Evolutionary conservation across 352 stramenopile species (phyloP).

Genomic region (Poterioochromonas sp.): DNA sequence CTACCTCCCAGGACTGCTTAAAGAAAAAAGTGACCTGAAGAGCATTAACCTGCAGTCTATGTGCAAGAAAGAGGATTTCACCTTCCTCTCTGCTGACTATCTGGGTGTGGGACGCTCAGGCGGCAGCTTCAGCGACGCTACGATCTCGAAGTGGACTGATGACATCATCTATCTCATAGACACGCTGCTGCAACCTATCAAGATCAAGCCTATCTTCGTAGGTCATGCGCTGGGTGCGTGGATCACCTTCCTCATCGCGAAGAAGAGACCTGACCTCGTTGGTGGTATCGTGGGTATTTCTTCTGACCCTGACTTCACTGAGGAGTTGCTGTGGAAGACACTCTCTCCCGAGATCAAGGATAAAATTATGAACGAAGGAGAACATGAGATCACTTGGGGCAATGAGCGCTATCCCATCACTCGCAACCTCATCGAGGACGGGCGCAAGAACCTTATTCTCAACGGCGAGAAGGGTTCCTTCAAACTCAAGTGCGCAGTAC

Average conservation of each 20-base stretch:
- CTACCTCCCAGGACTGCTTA: conserved; percentile 41
- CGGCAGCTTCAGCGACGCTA: conserved; percentile 33
- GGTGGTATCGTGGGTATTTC: conserved; percentile 47
- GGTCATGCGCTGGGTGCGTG: conserved; percentile 46
- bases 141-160: conserved; percentile 38
- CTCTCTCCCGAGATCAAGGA: conserved; percentile 34
- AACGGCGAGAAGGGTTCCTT: conserved; percentile 38
- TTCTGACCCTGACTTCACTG: conserved; percentile 49
- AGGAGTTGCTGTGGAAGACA: conserved; percentile 44
- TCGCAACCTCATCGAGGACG: conserved; percentile 47
- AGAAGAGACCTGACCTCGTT: conserved; percentile 45
- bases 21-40: conserved; percentile 40
- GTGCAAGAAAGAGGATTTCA: conserved; percentile 36
- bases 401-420: conserved; percentile 44
- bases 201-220: conserved; percentile 41
- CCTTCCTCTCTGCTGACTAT: conserved; percentile 42
- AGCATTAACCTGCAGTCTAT: conserved; percentile 32
- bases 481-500: conserved; percentile 43
- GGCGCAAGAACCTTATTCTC: conserved; percentile 46
- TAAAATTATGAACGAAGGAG: conserved; percentile 39
- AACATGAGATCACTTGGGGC: conserved; percentile 38
- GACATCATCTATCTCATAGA: conserved; percentile 47
- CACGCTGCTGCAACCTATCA: not conserved
- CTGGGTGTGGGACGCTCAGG: conserved; percentile 39
- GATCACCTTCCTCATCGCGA: conserved; percentile 45